Base-by-base conservation (phyloP, 345 rosid species). In the Citrus sp. region DNA sequence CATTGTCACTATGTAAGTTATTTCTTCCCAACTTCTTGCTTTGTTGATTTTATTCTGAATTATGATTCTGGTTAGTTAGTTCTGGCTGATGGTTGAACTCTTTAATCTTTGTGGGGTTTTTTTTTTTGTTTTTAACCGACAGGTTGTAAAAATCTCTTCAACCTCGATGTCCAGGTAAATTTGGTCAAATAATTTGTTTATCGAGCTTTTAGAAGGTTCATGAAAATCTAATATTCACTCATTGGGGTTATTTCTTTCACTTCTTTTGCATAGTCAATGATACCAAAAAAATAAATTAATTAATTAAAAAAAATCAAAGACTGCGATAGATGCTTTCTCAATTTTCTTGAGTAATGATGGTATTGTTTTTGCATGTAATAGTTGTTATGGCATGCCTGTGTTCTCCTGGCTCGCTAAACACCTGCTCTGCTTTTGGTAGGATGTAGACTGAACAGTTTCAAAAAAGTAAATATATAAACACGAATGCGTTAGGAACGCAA, bases 131-230 rank as follows among this genome's bases (percentile, higher is more conserved):
- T 72, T 70, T 24, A 12, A 35, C 66, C 28, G 83, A 80, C 87
- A 96, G 99, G 92, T 78, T 95, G 84, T 92, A 92, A 19, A 86
- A 86, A 64, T 90, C 90, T 78, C 98, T 95, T 63, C 96, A 91
- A 84, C 99, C 99, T 16, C 89, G 88, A 65, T 95, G 98, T 68
- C 95, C 98, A 81, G 99, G 99, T 95, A 80, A 81, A 82, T 67
- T 72, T 81, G 75, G 35, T 58, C 19, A 30, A 51, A 32, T 63
- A 25, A 14, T 32, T 74, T 58, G 24, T 66, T 55, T n/a, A 61
- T 34, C 55, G 9, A 37, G 18, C 32, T 16, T 27, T 67, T 81
- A 25, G 27, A 30, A 73, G 49, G 22, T 21, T 28, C 24, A 38
- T 63, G 14, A 32, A 9, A 16, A 35, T 37, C 9, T 56, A 71